These are phyloP conservation scores for Fagopyrum tataricum DNA, from an alignment of 148 eudicot genomes.

Conservation along the genomic window DNA sequence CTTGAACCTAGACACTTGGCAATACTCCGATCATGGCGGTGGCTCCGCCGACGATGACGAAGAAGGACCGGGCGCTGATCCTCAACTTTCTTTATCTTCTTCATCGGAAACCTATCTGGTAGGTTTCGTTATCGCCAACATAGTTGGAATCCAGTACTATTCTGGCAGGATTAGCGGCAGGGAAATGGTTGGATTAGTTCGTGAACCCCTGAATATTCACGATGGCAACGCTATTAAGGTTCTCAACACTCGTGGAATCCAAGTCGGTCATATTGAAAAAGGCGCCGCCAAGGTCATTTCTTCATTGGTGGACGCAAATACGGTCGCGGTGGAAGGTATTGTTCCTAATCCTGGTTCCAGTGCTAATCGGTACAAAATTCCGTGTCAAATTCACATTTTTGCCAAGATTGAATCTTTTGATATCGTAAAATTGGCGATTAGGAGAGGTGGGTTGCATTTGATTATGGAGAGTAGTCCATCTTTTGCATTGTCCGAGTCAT, in stretches of 20 bases:
- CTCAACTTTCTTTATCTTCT: constrained; percentile 25
- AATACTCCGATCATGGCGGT: constrained; percentile 12
- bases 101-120: constrained; percentile 53
- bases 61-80: constrained; percentile 3
- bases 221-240: constrained; percentile 77
- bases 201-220: constrained; percentile 52
- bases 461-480: constrained; percentile 32
- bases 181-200: constrained; percentile 69
- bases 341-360: constrained; percentile 49
- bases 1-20: constrained; percentile 19
- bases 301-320: constrained; percentile 44
- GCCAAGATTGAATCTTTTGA: constrained; percentile 33
- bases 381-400: constrained; percentile 72
- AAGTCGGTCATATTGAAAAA: constrained; percentile 68
- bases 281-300: constrained; percentile 50
- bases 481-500: constrained; percentile 52
- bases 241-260: constrained; percentile 45
- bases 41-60: constrained; percentile 17
- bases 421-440: constrained; percentile 29
- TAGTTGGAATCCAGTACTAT: constrained; percentile 64
- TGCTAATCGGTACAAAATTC: constrained; percentile 31
- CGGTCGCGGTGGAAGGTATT: constrained; percentile 54
- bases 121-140: constrained; percentile 62
- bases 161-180: constrained; percentile 55
- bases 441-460: constrained; percentile 53